Percentiles rank a stretch among this genome's conserved stretches.
Evolutionary conservation across 305 asterid genomes (phyloP).

Genomic region (Caryopteris hybrid): DNA sequence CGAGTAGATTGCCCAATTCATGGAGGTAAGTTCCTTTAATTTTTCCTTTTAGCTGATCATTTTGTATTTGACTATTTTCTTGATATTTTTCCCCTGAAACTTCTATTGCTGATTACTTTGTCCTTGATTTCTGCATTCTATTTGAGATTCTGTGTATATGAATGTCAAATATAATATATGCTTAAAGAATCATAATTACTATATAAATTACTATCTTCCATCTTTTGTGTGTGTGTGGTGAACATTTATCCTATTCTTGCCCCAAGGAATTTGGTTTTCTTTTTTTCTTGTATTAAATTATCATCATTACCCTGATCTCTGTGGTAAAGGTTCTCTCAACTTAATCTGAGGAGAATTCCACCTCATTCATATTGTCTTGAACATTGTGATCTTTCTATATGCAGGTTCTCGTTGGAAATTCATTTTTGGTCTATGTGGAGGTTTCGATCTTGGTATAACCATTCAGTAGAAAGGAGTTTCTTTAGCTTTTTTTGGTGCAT

Average conservation of each 20-base stretch:
- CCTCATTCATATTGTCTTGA: constrained; percentile 13
- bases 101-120: neutral
- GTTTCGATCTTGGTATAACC: constrained; percentile 23
- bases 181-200: neutral
- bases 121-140: neutral
- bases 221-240: neutral
- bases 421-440: constrained; percentile 36
- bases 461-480: constrained; percentile 34
- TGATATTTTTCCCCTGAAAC: neutral
- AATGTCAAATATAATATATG: neutral
- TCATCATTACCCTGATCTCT: neutral
- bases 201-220: neutral
- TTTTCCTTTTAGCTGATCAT: neutral
- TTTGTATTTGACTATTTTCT: neutral
- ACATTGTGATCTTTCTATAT: constrained; percentile 11
- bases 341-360: neutral
- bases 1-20: constrained; percentile 17
- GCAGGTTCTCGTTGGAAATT: constrained; percentile 53
- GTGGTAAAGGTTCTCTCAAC: neutral
- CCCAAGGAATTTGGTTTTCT: neutral
- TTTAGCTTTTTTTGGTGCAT: constrained; percentile 28
- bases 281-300: neutral
- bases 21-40: constrained; percentile 34
- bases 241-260: neutral
- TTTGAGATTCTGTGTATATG: neutral